Evolutionary conservation across 2,329 filamentous ascomycete species (phyloP).

Genomic region (Exserohilum rostratum): DNA sequence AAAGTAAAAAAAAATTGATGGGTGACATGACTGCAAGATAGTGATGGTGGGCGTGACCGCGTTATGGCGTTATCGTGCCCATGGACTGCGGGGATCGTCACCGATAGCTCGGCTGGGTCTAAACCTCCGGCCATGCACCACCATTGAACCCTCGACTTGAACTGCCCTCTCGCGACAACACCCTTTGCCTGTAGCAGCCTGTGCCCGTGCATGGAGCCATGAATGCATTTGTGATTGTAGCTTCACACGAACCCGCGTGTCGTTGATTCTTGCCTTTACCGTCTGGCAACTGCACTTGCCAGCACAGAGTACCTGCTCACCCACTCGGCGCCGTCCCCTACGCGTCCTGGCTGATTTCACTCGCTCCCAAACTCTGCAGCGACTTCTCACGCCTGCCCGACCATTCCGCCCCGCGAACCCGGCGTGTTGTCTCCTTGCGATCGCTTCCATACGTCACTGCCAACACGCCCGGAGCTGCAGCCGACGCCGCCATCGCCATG

Average conservation of each 20-base stretch:
- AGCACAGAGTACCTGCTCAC: slow-evolving; percentile 19
- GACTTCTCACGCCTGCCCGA: neutral
- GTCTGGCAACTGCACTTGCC: slow-evolving; percentile 18
- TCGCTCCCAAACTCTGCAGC: slow-evolving; percentile 3
- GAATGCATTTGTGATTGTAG: slow-evolving; percentile 34
- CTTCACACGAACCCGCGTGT: slow-evolving; percentile 26
- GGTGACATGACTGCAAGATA: neutral
- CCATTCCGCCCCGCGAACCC: slow-evolving; percentile 32
- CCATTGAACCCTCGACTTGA: slow-evolving; percentile 6
- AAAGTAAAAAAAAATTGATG: neutral
- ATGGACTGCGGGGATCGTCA: slow-evolving; percentile 15
- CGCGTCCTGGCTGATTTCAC: slow-evolving; percentile 16
- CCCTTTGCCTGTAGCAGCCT: slow-evolving; percentile 6
- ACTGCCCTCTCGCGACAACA: slow-evolving; percentile 10
- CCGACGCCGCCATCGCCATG: slow-evolving; percentile 6
- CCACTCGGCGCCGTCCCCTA: slow-evolving; percentile 18
- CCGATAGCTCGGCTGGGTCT: slow-evolving; percentile 17
- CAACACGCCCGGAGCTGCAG: slow-evolving; percentile 53
- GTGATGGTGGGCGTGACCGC: slow-evolving; percentile 6
- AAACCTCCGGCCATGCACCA: slow-evolving; percentile 12
- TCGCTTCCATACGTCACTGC: slow-evolving; percentile 6
- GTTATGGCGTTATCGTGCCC: slow-evolving; percentile 16
- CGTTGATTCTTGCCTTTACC: slow-evolving; percentile 33
- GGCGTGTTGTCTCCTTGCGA: slow-evolving; percentile 1
- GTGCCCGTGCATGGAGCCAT: slow-evolving; percentile 28